Percentiles rank a stretch among this genome's conserved stretches.
These are phyloP conservation scores for Dendrobium huoshanense DNA, from an alignment of 106 monocot species.

Conservation along the genomic window DNA sequence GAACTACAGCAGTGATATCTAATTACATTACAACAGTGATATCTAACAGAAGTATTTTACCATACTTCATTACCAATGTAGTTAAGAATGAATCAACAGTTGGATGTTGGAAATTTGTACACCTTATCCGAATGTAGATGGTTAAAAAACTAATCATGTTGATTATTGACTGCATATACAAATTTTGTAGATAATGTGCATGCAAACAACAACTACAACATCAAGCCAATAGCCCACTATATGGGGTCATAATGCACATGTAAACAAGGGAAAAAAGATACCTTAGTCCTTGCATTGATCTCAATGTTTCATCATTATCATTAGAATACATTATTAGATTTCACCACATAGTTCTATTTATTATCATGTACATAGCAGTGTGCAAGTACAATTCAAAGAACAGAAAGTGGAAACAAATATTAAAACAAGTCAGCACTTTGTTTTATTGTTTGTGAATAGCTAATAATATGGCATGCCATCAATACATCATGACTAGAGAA, in stretches of 20 bases:
- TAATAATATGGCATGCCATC: not conserved
- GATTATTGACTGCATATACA: not conserved
- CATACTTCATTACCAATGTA: not conserved
- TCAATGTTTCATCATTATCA: not conserved
- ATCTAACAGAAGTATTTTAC: not conserved
- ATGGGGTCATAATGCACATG: no score
- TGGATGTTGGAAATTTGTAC: not conserved
- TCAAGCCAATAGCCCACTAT: no score
- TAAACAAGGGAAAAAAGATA: not conserved
- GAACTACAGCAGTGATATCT: not conserved
- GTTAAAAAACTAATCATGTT: not conserved
- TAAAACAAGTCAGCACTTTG: not conserved
- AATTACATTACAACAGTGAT: not conserved
- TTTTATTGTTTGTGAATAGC: not conserved
- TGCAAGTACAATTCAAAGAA: not conserved
- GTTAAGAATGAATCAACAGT: not conserved
- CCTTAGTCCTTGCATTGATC: not conserved
- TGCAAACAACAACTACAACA: not conserved
- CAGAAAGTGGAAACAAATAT: not conserved
- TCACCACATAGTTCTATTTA: not conserved
- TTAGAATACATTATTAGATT: no score
- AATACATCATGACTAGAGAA: constrained; percentile 2
- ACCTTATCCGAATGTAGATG: not conserved
- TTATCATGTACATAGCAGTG: not conserved
- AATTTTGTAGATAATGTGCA: not conserved